Base-by-base conservation (phyloP, 2,329 filamentous ascomycete genomes). In the Ophiostoma sp. region DNA sequence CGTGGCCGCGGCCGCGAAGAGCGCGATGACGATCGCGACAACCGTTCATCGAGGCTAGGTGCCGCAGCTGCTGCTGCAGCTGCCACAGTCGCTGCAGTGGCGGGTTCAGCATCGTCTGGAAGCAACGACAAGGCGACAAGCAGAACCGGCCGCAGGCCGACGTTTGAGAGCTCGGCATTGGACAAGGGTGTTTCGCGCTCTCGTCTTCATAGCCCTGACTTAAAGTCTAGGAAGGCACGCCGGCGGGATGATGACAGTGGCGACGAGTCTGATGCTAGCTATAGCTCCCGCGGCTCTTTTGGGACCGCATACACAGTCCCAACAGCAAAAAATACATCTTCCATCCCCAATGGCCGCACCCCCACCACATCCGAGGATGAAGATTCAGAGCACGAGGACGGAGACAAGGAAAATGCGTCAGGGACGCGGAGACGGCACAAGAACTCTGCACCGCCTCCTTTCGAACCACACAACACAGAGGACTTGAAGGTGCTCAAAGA, bases 391-490 rank as follows among this genome's bases (percentile, higher is more conserved):
- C 36, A 39, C 13, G 66, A 60, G 23, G 17, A 44, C 33, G 36
- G 31, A 15, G 35, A 23, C 33, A 65, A 65, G 27, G 64, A 71
- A 7, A 65, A 65, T 20, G 64, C 67, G 5, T 64, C 35, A 79
- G 82, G 52, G 77, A 75, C n/a, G 80, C 52, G 70, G 44, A 79
- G 69, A 66, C 75, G 23, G 76, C 77, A 67, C 64, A 31, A 67
- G 3, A 72, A 77, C 80, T 80, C 7, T 75, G 75, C 33, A 79
- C 79, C 20, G 74, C 79, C 78, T 1, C 79, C 78, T 1, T 87
- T 87, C 72, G 80, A 86, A 71, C 85, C 85, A 6, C 87, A 83
- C 36, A 82, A 87, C 73, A 80, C 84, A 2, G 80, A 79, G 39
- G 83, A 83, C 20, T 73, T 87, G 20, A 80, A 79, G 70, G 81